Percentiles rank a stretch among this genome's conserved stretches.
These are phyloP conservation scores for Fusarium anthophilum DNA, from an alignment of 2,329 filamentous ascomycete genomes.

Conservation along the genomic window DNA sequence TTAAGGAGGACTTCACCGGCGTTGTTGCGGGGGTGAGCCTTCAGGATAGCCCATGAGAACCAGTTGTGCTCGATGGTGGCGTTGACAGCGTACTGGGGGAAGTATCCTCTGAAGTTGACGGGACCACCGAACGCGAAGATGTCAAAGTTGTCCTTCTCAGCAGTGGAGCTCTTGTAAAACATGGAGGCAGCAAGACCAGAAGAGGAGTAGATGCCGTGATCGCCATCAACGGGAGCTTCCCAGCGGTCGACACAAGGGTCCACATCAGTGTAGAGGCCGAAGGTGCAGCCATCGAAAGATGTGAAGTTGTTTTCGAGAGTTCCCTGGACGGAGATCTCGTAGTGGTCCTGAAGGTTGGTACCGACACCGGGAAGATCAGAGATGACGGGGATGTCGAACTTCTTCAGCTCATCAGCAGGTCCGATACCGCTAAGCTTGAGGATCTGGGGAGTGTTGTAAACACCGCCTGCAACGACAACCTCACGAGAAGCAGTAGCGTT, in stretches of 20 bases:
- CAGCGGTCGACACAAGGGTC: conserved; percentile 52
- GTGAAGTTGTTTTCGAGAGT: conserved; percentile 40
- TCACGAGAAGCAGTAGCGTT: conserved; percentile 50
- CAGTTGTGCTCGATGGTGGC: conserved; percentile 54
- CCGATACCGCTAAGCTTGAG: conserved; percentile 63
- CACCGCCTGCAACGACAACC: conserved; percentile 60
- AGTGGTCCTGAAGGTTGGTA: conserved; percentile 66
- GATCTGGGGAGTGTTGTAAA: conserved; percentile 61
- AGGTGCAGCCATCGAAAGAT: conserved; percentile 46
- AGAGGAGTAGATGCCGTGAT: conserved; percentile 51
- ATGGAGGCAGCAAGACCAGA: conserved; percentile 64
- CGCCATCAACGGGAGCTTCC: conserved; percentile 40
- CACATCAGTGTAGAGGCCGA: conserved; percentile 38
- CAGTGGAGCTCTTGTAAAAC: conserved; percentile 47
- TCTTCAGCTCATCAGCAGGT: conserved; percentile 51
- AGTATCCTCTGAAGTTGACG: conserved; percentile 65
- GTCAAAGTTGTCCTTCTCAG: conserved; percentile 55
- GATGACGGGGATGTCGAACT: conserved; percentile 56
- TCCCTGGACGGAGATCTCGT: conserved; percentile 50
- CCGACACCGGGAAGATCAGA: conserved; percentile 65
- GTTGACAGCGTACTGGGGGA: conserved; percentile 61
- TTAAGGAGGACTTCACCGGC: conserved; percentile 70
- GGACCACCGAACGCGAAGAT: conserved; percentile 65
- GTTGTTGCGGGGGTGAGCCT: conserved; percentile 69
- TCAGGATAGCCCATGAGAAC: conserved; percentile 58